Conservation (phyloP, 495 filamentous ascomycete species). For the Penicillium manginii region DNA sequence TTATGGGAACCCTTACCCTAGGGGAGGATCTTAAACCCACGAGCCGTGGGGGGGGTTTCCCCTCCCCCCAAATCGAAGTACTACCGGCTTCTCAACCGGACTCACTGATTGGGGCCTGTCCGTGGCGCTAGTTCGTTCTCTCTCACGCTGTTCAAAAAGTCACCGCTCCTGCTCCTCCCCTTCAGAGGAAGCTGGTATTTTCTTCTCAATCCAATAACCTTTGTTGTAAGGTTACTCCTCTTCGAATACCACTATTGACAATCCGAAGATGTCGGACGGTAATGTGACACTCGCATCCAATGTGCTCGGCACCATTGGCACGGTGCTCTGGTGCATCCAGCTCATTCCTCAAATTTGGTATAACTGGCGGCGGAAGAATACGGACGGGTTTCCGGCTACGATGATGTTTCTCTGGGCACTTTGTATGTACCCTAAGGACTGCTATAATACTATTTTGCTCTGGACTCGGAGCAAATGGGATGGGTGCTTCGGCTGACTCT, state of each 20-base stretch:
- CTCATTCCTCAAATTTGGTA: conserved; percentile 67
- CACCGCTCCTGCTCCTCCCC: conserved; percentile 2
- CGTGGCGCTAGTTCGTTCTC: neutral
- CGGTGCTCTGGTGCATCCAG: conserved; percentile 59
- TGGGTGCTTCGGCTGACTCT: neutral
- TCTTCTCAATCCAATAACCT: neutral
- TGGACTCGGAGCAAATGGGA: neutral
- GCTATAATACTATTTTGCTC: neutral
- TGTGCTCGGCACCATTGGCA: conserved; percentile 59
- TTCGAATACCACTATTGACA: no score
- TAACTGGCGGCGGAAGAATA: conserved; percentile 71
- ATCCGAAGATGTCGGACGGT: conserved; percentile 27
- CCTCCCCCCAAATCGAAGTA: conserved; percentile 1
- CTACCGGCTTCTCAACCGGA: no score
- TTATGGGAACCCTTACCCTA: no score
- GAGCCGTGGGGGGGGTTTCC: neutral
- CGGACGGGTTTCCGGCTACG: conserved; percentile 68
- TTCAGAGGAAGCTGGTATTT: neutral
- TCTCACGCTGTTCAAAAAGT: neutral
- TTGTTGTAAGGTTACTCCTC: neutral
- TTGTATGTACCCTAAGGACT: conserved; percentile 45
- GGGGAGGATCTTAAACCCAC: no score
- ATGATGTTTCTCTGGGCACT: conserved; percentile 81
- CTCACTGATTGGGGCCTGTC: conserved; percentile 2
- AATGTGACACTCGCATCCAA: conserved; percentile 54